Percentiles rank a stretch among this genome's conserved stretches.
Conservation (phyloP, 768 basidiomycete genomes). For the Boletus bicolor region DNA sequence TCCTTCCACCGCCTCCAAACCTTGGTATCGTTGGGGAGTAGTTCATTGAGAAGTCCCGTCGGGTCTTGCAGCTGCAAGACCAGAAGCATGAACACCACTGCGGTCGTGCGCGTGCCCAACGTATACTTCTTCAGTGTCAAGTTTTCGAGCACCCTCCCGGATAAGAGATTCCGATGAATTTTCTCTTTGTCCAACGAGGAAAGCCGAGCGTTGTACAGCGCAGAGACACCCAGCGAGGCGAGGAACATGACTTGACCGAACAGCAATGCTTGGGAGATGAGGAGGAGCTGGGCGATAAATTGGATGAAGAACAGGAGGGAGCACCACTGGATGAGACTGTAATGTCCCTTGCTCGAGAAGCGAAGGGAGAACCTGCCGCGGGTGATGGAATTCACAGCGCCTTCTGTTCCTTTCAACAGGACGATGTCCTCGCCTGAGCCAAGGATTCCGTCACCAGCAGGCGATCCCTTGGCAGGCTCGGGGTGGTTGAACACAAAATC, state of each 20-base stretch:
- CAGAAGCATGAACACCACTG: constrained; percentile 16
- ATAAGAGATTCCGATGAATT: constrained; percentile 12
- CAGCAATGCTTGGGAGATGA: constrained; percentile 28
- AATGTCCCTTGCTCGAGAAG: constrained; percentile 13
- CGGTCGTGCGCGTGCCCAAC: constrained; percentile 15
- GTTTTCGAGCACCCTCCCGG: constrained; percentile 6
- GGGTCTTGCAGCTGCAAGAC: constrained; percentile 12
- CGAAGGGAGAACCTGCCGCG: constrained; percentile 19
- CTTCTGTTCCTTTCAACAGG: constrained; percentile 27
- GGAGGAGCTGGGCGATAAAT: constrained; percentile 27
- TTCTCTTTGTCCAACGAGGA: constrained; percentile 31
- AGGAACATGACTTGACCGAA: constrained; percentile 34
- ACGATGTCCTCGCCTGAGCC: constrained; percentile 17
- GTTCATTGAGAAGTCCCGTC: constrained; percentile 6
- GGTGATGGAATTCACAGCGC: constrained; percentile 29
- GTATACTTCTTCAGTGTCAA: constrained; percentile 15
- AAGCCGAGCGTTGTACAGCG: constrained; percentile 20
- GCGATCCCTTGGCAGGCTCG: constrained; percentile 23
- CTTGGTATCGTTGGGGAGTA: constrained; percentile 20
- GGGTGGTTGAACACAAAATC: constrained; percentile 21
- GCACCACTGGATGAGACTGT: constrained; percentile 17
- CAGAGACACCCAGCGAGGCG: constrained; percentile 24
- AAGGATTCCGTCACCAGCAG: constrained; percentile 30
- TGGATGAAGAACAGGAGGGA: constrained; percentile 24
- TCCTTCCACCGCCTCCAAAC: constrained; percentile 23